Evolutionary conservation across 2,329 filamentous ascomycete species (phyloP).

Genomic region (Chaetomiaceae sp.): DNA sequence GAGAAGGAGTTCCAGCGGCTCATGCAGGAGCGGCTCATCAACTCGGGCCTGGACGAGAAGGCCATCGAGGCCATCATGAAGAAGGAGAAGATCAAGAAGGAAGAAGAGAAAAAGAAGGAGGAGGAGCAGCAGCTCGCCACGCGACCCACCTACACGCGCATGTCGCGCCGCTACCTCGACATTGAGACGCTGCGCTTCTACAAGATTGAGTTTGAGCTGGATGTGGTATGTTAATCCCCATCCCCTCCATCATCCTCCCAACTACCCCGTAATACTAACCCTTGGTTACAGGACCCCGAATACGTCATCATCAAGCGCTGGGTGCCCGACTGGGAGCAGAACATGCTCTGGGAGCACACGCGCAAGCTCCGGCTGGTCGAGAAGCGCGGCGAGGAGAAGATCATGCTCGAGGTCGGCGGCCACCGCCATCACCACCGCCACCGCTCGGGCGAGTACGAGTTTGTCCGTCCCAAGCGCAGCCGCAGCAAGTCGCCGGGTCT

Average conservation of each 20-base stretch:
- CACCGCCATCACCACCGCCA: constrained; percentile 38
- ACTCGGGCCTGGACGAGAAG: constrained; percentile 55
- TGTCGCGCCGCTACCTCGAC: constrained; percentile 58
- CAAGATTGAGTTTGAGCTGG: constrained; percentile 54
- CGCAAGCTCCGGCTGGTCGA: constrained; percentile 47
- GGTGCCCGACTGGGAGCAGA: constrained; percentile 67
- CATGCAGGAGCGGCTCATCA: constrained; percentile 54
- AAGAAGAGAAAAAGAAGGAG: constrained; percentile 35
- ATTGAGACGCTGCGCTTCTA: constrained; percentile 56
- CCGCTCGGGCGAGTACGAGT: constrained; percentile 43
- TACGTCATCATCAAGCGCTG: constrained; percentile 70
- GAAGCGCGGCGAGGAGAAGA: constrained; percentile 38
- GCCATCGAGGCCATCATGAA: constrained; percentile 56
- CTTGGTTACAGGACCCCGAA: constrained; percentile 53
- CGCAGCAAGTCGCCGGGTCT: constrained; percentile 54
- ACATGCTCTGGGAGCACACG: constrained; percentile 69
- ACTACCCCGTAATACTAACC: not conserved
- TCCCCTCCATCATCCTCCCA: not conserved
- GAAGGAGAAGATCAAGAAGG: constrained; percentile 45
- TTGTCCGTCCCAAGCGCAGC: constrained; percentile 49
- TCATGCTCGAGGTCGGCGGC: constrained; percentile 43
- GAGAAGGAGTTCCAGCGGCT: constrained; percentile 44
- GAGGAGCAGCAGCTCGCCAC: constrained; percentile 22
- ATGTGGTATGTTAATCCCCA: constrained; percentile 44
- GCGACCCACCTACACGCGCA: constrained; percentile 57